Conservation (phyloP, 805 yeast species). For the Hanseniaspora taiwanica region DNA sequence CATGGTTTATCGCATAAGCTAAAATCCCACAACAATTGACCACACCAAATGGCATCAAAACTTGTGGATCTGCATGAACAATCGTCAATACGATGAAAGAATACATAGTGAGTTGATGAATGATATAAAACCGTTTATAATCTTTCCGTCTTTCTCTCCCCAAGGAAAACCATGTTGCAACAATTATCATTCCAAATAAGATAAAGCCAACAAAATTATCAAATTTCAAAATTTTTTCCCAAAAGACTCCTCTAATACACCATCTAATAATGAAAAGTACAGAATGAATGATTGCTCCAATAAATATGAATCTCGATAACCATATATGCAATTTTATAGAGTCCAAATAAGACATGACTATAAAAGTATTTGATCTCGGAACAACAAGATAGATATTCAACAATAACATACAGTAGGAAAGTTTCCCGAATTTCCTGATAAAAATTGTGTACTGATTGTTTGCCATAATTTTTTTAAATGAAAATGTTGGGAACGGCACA, state of each 20-base stretch:
- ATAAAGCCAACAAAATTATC: constrained; percentile 42
- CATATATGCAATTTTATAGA: constrained; percentile 53
- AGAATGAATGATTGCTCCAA: constrained; percentile 36
- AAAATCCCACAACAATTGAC: constrained; percentile 12
- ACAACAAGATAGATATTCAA: constrained; percentile 43
- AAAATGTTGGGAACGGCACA: constrained; percentile 21
- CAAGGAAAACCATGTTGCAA: constrained; percentile 35
- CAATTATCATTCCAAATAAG: constrained; percentile 23
- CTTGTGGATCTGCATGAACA: constrained; percentile 64
- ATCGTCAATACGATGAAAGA: constrained; percentile 31
- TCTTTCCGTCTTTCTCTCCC: constrained; percentile 28
- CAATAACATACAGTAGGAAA: constrained; percentile 46
- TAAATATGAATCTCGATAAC: constrained; percentile 46
- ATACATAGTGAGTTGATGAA: constrained; percentile 42
- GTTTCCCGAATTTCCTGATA: constrained; percentile 48
- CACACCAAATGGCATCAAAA: constrained; percentile 24
- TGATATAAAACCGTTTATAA: constrained; percentile 41
- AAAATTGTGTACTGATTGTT: constrained; percentile 13
- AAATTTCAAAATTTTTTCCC: constrained; percentile 21
- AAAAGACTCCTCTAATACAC: constrained; percentile 25
- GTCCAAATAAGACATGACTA: constrained; percentile 35
- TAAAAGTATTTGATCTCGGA: constrained; percentile 37
- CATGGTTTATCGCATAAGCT: constrained; percentile 6
- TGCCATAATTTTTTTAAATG: constrained; percentile 24
- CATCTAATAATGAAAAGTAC: constrained; percentile 39